phyloP scores from a whole-genome alignment of 164 flowering plant genomes.

The grape (Vitis vinifera) region ASM3070453v1 NC_081812.1:22546501-22547000 shows the following conservation, averaged over 20 bases:
- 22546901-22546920: no score
- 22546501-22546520: slow-evolving; percentile 42
- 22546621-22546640: slow-evolving; percentile 93
- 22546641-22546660: slow-evolving; percentile 98
- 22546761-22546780: slow-evolving; percentile 83
- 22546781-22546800: slow-evolving; percentile 92
- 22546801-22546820: slow-evolving; percentile 58
- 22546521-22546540: slow-evolving; percentile 40
- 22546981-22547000: slow-evolving; percentile 83
- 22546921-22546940: neutral
- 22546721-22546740: slow-evolving; percentile 74
- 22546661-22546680: slow-evolving; percentile 97
- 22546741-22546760: slow-evolving; percentile 87
- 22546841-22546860: neutral
- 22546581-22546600: slow-evolving; percentile 91
- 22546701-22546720: slow-evolving; percentile 93
- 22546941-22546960: slow-evolving; percentile 96
- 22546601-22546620: slow-evolving; percentile 94
- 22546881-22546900: neutral
- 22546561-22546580: slow-evolving; percentile 76
- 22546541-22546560: slow-evolving; percentile 70
- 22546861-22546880: neutral
- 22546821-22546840: neutral
- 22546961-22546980: slow-evolving; percentile 84
- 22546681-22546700: slow-evolving; percentile 93